Evolutionary conservation across 148 eudicot genomes (phyloP).

Genomic region (Vaccinium corymbosum): DNA sequence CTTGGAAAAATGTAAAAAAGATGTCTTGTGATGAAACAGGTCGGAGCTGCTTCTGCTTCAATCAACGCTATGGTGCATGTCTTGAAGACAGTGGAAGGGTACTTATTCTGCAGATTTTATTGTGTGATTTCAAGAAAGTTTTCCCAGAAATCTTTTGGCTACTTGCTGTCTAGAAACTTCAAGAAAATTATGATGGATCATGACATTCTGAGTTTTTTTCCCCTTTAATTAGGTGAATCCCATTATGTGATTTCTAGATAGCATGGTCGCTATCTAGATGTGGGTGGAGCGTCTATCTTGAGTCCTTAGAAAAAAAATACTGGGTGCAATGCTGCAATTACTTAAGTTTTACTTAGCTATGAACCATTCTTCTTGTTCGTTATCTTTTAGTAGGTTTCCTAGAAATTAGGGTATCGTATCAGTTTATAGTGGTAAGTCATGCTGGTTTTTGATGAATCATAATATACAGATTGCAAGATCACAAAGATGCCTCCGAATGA

Average conservation of each 20-base stretch:
- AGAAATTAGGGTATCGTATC: not conserved
- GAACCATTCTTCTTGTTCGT: not conserved
- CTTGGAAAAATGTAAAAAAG: not conserved
- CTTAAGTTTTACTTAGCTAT: no score
- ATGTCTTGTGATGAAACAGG: not conserved
- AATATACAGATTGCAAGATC: not conserved
- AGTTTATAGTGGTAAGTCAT: not conserved
- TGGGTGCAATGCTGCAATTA: no score
- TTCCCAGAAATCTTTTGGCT: not conserved
- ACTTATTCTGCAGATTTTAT: constrained; percentile 16
- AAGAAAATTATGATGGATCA: not conserved
- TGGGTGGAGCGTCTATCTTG: no score
- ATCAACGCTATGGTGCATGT: constrained; percentile 29
- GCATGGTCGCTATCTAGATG: no score
- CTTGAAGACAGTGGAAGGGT: constrained; percentile 96
- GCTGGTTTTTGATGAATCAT: not conserved
- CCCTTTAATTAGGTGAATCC: no score
- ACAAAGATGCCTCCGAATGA: not conserved
- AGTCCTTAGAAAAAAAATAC: no score
- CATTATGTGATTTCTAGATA: no score
- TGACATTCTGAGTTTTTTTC: not conserved
- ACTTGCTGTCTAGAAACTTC: not conserved
- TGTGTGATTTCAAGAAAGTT: not conserved
- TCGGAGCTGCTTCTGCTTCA: not conserved
- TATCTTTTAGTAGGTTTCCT: not conserved